Conservation (phyloP, 768 basidiomycete species). For the Macrolepiota dolichaula region DNA sequence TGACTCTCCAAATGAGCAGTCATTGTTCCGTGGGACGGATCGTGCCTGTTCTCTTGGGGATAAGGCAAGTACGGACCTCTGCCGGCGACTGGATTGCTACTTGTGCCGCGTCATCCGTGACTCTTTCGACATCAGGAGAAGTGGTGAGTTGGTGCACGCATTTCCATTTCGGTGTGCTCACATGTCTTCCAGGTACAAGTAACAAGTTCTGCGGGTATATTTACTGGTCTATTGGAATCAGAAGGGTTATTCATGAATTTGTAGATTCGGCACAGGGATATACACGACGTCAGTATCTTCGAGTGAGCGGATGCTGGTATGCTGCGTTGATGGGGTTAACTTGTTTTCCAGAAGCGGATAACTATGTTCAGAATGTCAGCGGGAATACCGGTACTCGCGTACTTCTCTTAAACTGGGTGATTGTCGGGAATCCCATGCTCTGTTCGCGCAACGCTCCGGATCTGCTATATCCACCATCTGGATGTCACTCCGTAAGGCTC, state of each 20-base stretch:
- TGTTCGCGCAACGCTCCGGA: constrained; percentile 45
- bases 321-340: constrained; percentile 1
- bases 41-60: constrained; percentile 56
- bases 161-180: no score
- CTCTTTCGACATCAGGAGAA: constrained; percentile 58
- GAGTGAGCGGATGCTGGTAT: constrained; percentile 35
- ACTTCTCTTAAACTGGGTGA: constrained; percentile 56
- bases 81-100: constrained; percentile 45
- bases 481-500: constrained; percentile 53
- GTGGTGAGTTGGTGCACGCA: constrained; percentile 35
- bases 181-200: constrained; percentile 29
- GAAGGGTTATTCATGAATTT: not conserved
- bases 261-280: constrained; percentile 66
- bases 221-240: no score
- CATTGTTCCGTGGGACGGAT: constrained; percentile 69
- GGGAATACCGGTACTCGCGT: constrained; percentile 42
- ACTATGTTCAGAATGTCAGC: constrained; percentile 49
- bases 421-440: constrained; percentile 56
- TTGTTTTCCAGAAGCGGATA: constrained; percentile 55
- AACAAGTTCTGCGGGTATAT: constrained; percentile 37
- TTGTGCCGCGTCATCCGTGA: constrained; percentile 55
- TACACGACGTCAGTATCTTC: constrained; percentile 67
- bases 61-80: constrained; percentile 40
- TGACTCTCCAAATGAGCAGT: constrained; percentile 39
- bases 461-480: constrained; percentile 48